phyloP scores from a whole-genome alignment of 73 alveolate species.

The Tetrahymena thermophila region DNA sequence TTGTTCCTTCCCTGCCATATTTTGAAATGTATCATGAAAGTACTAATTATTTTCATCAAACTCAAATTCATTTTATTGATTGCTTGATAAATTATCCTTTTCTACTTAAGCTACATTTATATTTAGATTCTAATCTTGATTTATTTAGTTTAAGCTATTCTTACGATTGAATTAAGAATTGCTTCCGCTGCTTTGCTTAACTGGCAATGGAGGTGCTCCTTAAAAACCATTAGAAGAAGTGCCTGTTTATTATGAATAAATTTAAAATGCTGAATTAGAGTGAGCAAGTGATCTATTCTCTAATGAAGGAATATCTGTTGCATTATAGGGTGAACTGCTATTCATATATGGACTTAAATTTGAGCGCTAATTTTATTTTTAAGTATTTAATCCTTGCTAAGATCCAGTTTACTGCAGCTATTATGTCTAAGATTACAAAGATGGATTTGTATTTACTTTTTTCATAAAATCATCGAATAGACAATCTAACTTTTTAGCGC shows the following conservation, averaged over 20 bases:
- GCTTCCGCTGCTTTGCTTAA: not conserved
- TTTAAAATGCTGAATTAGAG: not conserved
- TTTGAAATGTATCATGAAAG: not conserved
- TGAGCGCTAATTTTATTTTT: not conserved
- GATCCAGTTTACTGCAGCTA: not conserved
- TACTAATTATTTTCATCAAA: not conserved
- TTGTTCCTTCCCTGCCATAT: not conserved
- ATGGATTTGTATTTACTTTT: not conserved
- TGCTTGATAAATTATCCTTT: not conserved
- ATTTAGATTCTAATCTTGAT: not conserved
- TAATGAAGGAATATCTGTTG: not conserved
- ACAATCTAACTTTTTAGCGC: not conserved
- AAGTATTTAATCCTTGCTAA: not conserved
- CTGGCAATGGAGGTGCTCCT: not conserved
- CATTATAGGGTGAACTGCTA: not conserved
- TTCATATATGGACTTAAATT: not conserved
- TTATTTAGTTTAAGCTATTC: not conserved
- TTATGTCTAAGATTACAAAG: not conserved
- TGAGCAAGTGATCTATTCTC: not conserved
- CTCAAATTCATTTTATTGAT: not conserved
- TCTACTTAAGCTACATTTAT: not conserved
- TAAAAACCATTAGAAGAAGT: not conserved
- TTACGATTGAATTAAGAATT: not conserved
- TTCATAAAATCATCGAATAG: not conserved
- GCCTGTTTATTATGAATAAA: not conserved